A percentile compares a stretch with the other conserved stretches of the same genome.
Evolutionary conservation across 768 basidiomycete species (phyloP).

Genomic region (Agaricus bisporus): DNA sequence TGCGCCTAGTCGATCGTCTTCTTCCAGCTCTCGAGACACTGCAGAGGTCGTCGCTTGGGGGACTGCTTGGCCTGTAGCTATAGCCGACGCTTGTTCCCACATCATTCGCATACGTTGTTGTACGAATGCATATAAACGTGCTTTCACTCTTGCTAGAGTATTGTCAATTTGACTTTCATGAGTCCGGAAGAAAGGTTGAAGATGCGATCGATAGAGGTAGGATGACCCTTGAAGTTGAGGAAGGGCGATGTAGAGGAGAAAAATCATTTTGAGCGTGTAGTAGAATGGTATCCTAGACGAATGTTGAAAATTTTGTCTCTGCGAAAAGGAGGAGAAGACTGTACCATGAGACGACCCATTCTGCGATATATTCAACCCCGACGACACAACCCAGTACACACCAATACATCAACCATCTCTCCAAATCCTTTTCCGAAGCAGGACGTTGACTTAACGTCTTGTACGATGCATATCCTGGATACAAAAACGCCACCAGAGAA

Average conservation of each 20-base stretch:
- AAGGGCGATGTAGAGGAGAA: constrained; percentile 85
- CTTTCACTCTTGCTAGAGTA: constrained; percentile 60
- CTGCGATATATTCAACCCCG: constrained; percentile 75
- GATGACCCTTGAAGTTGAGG: constrained; percentile 88
- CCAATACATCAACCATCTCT: constrained; percentile 98
- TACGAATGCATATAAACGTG: constrained; percentile 52
- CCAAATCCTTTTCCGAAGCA: constrained; percentile 77
- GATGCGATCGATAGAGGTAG: constrained; percentile 73
- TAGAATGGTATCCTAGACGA: constrained; percentile 81
- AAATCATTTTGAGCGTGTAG: constrained; percentile 70
- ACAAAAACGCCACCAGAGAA: constrained; percentile 59
- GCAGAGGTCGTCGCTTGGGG: constrained; percentile 5
- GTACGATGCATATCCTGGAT: constrained; percentile 95
- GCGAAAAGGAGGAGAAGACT: constrained; percentile 17
- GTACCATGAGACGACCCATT: constrained; percentile 86
- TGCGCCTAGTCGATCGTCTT: constrained; percentile 1
- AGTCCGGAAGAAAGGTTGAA: constrained; percentile 76
- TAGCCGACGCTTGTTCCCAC: constrained; percentile 55
- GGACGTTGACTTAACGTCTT: constrained; percentile 88
- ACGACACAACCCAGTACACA: constrained; percentile 81
- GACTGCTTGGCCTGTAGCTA: constrained; percentile 38
- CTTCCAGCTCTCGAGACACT: background rate
- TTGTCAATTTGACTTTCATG: constrained; percentile 87
- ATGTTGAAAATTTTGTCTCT: background rate
- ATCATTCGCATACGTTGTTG: constrained; percentile 56